A percentile compares a stretch with the other conserved stretches of the same genome.
These are phyloP conservation scores for Leccinum truebloodii DNA, from an alignment of 768 basidiomycete species.

Conservation along the genomic window DNA sequence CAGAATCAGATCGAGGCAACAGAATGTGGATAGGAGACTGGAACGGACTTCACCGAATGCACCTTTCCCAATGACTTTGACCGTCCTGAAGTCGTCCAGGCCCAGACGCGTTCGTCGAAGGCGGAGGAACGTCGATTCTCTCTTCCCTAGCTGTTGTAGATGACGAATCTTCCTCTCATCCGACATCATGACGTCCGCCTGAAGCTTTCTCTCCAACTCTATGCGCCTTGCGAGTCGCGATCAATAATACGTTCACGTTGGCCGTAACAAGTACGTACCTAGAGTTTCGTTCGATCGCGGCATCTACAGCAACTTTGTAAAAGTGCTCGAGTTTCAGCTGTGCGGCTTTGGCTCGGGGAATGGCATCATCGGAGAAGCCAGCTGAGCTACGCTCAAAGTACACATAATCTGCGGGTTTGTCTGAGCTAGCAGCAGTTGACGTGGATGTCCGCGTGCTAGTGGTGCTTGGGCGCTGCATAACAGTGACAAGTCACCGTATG, in stretches of 20 bases:
- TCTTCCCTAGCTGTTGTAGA: conserved; percentile 78
- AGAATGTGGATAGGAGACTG: not conserved
- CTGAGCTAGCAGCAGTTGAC: conserved; percentile 25
- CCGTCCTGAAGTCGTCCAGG: conserved; percentile 89
- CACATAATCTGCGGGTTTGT: conserved; percentile 71
- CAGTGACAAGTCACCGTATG: conserved; percentile 1
- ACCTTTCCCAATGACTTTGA: conserved; percentile 99
- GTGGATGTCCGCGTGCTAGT: conserved; percentile 28
- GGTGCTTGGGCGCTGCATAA: conserved; percentile 34
- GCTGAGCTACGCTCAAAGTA: conserved; percentile 84
- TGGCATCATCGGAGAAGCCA: conserved; percentile 77
- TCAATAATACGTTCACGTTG: conserved; percentile 3
- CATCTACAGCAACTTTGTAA: conserved; percentile 95
- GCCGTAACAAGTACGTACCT: conserved; percentile 51
- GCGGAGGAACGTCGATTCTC: conserved; percentile 87
- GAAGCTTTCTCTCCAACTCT: conserved; percentile 80
- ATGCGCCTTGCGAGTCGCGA: conserved; percentile 60
- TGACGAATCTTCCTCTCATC: conserved; percentile 89
- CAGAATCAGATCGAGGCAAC: not conserved
- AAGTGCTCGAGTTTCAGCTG: conserved; percentile 96
- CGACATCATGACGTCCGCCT: conserved; percentile 63
- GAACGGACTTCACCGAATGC: conserved; percentile 91
- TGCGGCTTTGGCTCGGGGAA: conserved; percentile 84
- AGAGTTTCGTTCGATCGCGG: conserved; percentile 90
- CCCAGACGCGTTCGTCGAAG: conserved; percentile 88